Percentiles rank a stretch among this genome's conserved stretches.
These are phyloP conservation scores for Astraeus odoratus DNA, from an alignment of 768 basidiomycete genomes.

Conservation along the genomic window DNA sequence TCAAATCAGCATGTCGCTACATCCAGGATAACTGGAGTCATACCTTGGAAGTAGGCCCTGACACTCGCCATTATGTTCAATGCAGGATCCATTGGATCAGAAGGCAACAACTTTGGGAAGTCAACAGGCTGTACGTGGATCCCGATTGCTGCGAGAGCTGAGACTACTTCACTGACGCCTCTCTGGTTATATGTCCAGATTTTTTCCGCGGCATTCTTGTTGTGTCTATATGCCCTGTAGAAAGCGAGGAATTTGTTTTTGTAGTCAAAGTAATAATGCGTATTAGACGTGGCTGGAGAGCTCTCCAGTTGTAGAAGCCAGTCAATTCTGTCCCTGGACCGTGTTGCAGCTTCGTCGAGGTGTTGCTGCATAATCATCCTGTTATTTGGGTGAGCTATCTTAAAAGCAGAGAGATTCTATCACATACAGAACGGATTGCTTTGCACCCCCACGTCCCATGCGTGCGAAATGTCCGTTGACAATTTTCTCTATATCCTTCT, in stretches of 20 bases:
- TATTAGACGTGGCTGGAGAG: constrained; percentile 47
- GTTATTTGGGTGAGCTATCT: background rate
- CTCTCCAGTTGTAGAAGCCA: constrained; percentile 47
- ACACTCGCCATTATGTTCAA: constrained; percentile 66
- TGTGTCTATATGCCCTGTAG: constrained; percentile 34
- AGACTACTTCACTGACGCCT: constrained; percentile 26
- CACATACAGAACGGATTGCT: constrained; percentile 41
- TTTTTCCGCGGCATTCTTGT: constrained; percentile 4
- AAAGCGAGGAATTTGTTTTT: constrained; percentile 41
- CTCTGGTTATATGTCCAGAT: background rate
- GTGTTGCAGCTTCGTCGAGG: constrained; percentile 35
- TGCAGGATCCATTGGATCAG: constrained; percentile 48
- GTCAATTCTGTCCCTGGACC: constrained; percentile 33
- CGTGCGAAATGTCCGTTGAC: constrained; percentile 43
- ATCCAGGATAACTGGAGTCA: background rate
- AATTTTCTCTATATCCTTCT: constrained; percentile 34
- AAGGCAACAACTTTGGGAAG: constrained; percentile 42
- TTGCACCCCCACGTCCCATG: constrained; percentile 47
- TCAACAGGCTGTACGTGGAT: constrained; percentile 34
- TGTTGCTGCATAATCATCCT: constrained; percentile 49
- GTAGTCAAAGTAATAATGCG: constrained; percentile 43
- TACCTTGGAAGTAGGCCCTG: constrained; percentile 72
- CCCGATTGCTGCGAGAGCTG: constrained; percentile 11
- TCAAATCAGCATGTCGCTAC: background rate
- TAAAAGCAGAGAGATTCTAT: background rate